Evolutionary conservation across 768 basidiomycete genomes (phyloP).

Genomic region (Lyophyllum shimeji): DNA sequence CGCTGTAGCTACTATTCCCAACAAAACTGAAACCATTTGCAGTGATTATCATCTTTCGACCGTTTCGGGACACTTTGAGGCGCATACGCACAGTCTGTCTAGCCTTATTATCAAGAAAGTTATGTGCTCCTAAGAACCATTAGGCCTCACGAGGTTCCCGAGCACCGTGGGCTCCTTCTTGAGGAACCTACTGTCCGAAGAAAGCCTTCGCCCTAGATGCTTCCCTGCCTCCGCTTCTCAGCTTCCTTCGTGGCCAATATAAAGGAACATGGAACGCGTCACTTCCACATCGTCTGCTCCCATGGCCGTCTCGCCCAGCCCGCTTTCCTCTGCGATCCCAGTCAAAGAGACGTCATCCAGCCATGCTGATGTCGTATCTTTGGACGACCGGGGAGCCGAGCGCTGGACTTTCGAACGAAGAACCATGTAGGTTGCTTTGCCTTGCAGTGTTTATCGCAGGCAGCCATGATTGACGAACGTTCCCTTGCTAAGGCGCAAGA

Average conservation of each 20-base stretch:
- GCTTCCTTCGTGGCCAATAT: constrained; percentile 4
- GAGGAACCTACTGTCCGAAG: neutral
- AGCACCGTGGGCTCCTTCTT: neutral
- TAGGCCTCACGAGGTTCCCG: constrained; percentile 1
- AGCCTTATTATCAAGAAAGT: neutral
- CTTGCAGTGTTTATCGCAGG: too few relatives aligned
- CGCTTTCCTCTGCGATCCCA: constrained; percentile 1
- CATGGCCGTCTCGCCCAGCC: constrained; percentile 11
- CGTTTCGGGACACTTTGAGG: neutral
- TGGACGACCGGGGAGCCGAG: constrained; percentile 1
- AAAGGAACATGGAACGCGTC: neutral
- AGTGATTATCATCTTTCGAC: too few relatives aligned
- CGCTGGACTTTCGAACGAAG: constrained; percentile 13
- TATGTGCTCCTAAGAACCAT: neutral
- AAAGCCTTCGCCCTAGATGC: neutral
- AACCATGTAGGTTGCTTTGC: constrained; percentile 14
- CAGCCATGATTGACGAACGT: constrained; percentile 4
- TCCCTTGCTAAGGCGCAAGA: constrained; percentile 22
- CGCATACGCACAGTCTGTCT: neutral
- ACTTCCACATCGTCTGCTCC: neutral
- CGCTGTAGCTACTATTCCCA: too few relatives aligned
- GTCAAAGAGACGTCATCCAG: neutral
- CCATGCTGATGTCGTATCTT: neutral
- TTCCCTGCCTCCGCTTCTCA: constrained; percentile 7
- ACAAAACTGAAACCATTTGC: too few relatives aligned